phyloP scores from a whole-genome alignment of 768 basidiomycete species.

The Trametes meyenii region DNA sequence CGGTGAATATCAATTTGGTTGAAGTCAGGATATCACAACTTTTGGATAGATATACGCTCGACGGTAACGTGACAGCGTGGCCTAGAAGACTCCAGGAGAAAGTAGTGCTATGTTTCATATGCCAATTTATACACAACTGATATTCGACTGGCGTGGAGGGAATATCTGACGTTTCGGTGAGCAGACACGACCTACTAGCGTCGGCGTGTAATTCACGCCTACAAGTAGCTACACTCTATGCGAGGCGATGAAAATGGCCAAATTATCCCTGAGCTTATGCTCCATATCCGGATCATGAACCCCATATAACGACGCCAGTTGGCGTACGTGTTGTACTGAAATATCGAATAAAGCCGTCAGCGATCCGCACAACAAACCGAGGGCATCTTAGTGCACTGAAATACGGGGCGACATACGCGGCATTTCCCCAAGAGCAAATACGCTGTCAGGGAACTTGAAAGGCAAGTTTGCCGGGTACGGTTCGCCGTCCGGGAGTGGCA shows the following conservation, averaged over 20 bases:
- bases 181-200: no score
- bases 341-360: neutral
- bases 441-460: neutral
- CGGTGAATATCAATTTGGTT: neutral
- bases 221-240: neutral
- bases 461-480: neutral
- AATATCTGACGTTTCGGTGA: no score
- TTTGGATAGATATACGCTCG: no score
- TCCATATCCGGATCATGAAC: neutral
- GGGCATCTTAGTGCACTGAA: no score
- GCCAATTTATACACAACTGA: no score
- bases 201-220: no score
- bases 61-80: no score
- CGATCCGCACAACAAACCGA: no score
- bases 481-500: conserved; percentile 7
- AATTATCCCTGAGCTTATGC: neutral
- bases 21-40: no score
- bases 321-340: neutral
- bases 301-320: neutral
- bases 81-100: no score
- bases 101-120: no score
- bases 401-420: neutral
- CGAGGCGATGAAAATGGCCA: neutral
- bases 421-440: neutral
- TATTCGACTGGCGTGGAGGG: no score